Percentiles rank a stretch among this genome's conserved stretches.
These are phyloP conservation scores for Megacollybia marginata DNA, from an alignment of 768 basidiomycete species.

Conservation along the genomic window DNA sequence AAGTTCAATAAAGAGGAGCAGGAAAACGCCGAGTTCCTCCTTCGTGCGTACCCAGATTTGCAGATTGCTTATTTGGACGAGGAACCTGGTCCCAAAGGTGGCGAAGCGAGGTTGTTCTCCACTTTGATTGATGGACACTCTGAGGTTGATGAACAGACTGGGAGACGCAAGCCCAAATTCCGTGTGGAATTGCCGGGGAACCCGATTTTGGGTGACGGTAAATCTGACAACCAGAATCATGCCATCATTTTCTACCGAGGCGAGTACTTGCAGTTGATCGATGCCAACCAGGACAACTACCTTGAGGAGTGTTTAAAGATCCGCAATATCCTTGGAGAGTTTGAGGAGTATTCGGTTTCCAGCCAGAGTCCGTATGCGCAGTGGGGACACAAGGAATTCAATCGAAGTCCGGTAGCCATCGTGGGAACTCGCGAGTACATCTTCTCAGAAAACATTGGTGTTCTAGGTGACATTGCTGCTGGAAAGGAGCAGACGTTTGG, in stretches of 20 bases:
- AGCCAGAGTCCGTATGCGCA: slow-evolving; percentile 94
- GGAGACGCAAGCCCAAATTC: slow-evolving; percentile 94
- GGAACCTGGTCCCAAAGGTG: slow-evolving; percentile 82
- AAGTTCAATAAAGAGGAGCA: slow-evolving; percentile 99
- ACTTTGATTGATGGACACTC: slow-evolving; percentile 96
- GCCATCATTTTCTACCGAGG: slow-evolving; percentile 99
- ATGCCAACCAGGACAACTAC: slow-evolving; percentile 99
- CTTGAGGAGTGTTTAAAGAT: slow-evolving; percentile 99
- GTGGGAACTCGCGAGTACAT: slow-evolving; percentile 99
- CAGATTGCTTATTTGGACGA: slow-evolving; percentile 99
- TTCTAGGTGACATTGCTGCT: slow-evolving; percentile 96
- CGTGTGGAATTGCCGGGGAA: slow-evolving; percentile 96
- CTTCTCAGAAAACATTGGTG: slow-evolving; percentile 99
- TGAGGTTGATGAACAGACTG: slow-evolving; percentile 82
- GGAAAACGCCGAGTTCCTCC: slow-evolving; percentile 95
- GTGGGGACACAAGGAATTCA: slow-evolving; percentile 92
- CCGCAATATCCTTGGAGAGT: slow-evolving; percentile 93
- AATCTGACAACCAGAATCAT: slow-evolving; percentile 99
- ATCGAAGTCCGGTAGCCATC: slow-evolving; percentile 88
- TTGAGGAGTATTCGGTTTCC: slow-evolving; percentile 88
- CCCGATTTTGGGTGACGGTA: slow-evolving; percentile 97
- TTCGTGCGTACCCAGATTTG: slow-evolving; percentile 96
- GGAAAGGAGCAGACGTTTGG: slow-evolving; percentile 99
- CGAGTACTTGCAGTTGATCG: slow-evolving; percentile 97
- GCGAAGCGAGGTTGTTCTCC: slow-evolving; percentile 86